Conservation (phyloP, 2,329 filamentous ascomycete genomes). For the Sclerotinia spermophila region DNA sequence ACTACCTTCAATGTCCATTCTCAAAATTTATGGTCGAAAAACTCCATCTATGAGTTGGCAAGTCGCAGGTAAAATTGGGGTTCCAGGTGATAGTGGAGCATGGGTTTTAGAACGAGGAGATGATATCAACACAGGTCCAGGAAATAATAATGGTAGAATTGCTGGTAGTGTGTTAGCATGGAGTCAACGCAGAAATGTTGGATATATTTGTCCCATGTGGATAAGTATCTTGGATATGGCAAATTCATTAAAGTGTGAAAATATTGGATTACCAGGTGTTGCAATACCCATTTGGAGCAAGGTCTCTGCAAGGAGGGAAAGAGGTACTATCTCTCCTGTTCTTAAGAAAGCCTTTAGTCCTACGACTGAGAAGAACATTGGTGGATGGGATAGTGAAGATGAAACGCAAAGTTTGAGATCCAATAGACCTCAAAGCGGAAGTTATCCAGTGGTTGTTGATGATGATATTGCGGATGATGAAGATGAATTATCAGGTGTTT, state of each 20-base stretch:
- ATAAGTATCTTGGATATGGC: constrained; percentile 82
- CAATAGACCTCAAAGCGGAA: not conserved
- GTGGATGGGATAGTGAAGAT: constrained; percentile 4
- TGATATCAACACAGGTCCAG: constrained; percentile 88
- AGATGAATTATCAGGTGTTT: constrained; percentile 5
- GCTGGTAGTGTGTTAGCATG: constrained; percentile 90
- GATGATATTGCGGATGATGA: constrained; percentile 8
- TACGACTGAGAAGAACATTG: not conserved
- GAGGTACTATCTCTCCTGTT: not conserved
- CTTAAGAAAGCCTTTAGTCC: not conserved
- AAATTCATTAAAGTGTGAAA: constrained; percentile 65
- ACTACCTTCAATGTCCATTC: constrained; percentile 70
- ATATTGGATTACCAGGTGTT: constrained; percentile 68
- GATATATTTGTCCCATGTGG: constrained; percentile 96
- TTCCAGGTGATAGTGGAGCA: constrained; percentile 87
- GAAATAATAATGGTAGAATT: constrained; percentile 60
- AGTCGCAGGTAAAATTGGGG: constrained; percentile 53
- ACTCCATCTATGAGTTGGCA: constrained; percentile 73
- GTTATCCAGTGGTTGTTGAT: not conserved
- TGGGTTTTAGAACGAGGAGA: constrained; percentile 94
- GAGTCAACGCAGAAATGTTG: constrained; percentile 73
- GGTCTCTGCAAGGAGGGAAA: not conserved
- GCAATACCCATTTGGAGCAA: constrained; percentile 30
- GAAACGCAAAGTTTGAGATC: not conserved
- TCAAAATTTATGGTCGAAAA: constrained; percentile 81